These are phyloP conservation scores for Dactylellina cionopaga DNA, from an alignment of 2,329 filamentous ascomycete genomes.

Conservation along the genomic window DNA sequence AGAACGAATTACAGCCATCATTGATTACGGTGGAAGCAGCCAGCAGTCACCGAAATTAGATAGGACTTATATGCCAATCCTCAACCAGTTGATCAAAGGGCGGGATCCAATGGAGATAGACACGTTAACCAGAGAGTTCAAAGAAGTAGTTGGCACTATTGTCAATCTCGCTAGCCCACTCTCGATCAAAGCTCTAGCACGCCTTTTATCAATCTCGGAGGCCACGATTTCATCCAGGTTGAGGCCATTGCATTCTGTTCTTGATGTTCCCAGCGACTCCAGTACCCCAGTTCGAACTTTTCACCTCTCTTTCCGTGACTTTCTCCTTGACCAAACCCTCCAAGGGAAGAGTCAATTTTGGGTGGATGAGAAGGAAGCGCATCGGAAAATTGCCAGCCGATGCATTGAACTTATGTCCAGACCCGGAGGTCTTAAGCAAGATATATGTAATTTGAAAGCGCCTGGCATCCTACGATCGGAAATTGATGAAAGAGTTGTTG, in stretches of 20 bases:
- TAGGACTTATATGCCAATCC: conserved; percentile 8
- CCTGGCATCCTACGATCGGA: conserved; percentile 49
- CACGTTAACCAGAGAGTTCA: conserved; percentile 1
- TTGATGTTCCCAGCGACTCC: background rate
- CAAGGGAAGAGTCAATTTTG: conserved; percentile 4
- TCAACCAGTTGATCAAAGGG: background rate
- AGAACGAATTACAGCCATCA: conserved; percentile 5
- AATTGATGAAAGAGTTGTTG: conserved; percentile 50
- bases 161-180: background rate
- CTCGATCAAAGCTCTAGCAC: background rate
- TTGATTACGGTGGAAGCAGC: background rate
- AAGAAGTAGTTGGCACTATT: conserved; percentile 8
- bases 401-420: conserved; percentile 46
- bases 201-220: background rate
- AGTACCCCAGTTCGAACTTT: background rate
- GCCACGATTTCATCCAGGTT: background rate
- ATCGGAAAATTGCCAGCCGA: conserved; percentile 59
- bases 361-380: conserved; percentile 9
- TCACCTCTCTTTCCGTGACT: conserved; percentile 29
- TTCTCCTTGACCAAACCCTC: background rate
- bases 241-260: background rate
- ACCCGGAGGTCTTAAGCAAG: conserved; percentile 50
- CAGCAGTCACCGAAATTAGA: background rate
- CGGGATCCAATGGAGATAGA: background rate
- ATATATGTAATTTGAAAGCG: conserved; percentile 57